Conservation (phyloP, 257 asterid genomes). For the Gentiana dahurica region DNA sequence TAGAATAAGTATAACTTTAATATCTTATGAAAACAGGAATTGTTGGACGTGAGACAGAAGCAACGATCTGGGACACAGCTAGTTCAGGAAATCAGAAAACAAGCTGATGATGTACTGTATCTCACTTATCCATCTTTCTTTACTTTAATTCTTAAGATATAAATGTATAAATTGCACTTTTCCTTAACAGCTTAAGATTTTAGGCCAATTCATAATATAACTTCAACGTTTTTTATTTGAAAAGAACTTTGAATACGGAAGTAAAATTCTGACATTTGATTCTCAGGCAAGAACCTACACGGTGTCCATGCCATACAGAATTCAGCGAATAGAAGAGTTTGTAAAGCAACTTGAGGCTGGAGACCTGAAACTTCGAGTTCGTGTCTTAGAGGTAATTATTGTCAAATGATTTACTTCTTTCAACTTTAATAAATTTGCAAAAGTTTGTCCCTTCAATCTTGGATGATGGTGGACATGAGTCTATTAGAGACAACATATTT, state of each 20-base stretch:
- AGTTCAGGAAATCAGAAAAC: conserved; percentile 76
- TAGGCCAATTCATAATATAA: not conserved
- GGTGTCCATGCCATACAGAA: conserved; percentile 84
- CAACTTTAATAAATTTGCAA: no score
- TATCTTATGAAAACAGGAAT: conserved; percentile 43
- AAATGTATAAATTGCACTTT: not conserved
- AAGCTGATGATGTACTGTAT: conserved; percentile 65
- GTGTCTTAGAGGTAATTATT: conserved; percentile 77
- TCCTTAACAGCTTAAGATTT: not conserved
- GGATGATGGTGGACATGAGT: no score
- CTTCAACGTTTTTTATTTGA: not conserved
- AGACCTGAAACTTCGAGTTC: conserved; percentile 85
- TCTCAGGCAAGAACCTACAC: conserved; percentile 72
- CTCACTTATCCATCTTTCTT: not conserved
- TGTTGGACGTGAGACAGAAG: conserved; percentile 62
- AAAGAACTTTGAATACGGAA: not conserved
- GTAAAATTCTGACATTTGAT: not conserved
- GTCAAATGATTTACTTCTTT: no score
- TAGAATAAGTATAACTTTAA: not conserved
- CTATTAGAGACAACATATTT: no score
- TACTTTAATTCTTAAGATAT: not conserved
- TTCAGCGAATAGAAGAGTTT: conserved; percentile 79
- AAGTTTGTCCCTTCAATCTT: no score
- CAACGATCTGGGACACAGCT: conserved; percentile 52
- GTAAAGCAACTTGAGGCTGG: conserved; percentile 87